Conservation (phyloP, 2,329 filamentous ascomycete genomes). For the Colletotrichum neosansevieriae region DNA sequence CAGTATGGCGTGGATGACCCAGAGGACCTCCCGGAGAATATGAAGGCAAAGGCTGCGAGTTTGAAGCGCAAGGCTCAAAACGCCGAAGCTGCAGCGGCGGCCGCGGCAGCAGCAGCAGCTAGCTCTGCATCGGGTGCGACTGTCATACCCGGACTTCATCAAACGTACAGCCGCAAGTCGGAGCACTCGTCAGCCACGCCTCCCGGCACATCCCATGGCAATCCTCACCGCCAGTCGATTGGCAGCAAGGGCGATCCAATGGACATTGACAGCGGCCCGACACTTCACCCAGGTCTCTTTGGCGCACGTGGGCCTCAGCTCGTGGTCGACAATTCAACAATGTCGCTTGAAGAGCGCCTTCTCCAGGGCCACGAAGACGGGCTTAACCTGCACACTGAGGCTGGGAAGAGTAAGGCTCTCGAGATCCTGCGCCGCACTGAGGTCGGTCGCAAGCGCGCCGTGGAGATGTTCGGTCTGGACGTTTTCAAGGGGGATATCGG, state of each 20-base stretch:
- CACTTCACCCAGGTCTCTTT: slow-evolving; percentile 59
- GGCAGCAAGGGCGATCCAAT: slow-evolving; percentile 52
- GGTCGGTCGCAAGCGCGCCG: slow-evolving; percentile 61
- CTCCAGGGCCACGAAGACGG: slow-evolving; percentile 60
- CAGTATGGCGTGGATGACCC: slow-evolving; percentile 90
- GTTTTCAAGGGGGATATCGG: slow-evolving; percentile 55
- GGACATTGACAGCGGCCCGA: slow-evolving; percentile 52
- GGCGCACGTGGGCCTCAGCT: slow-evolving; percentile 57
- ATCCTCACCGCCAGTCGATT: slow-evolving; percentile 26
- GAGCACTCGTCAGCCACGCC: slow-evolving; percentile 41
- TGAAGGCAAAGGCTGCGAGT: slow-evolving; percentile 82
- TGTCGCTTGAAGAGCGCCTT: slow-evolving; percentile 65
- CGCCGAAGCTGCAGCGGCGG: slow-evolving; percentile 63
- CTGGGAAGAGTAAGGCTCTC: slow-evolving; percentile 62
- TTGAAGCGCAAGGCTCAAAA: slow-evolving; percentile 78
- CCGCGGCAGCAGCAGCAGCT: slow-evolving; percentile 43
- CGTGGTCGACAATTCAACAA: slow-evolving; percentile 52
- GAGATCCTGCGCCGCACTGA: slow-evolving; percentile 66
- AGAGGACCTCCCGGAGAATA: slow-evolving; percentile 87
- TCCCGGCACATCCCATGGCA: slow-evolving; percentile 45
- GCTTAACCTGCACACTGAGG: slow-evolving; percentile 59
- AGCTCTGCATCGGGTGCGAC: slow-evolving; percentile 31
- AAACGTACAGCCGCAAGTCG: slow-evolving; percentile 29
- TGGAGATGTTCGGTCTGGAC: slow-evolving; percentile 63
- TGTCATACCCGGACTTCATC: slow-evolving; percentile 24